Conservation (phyloP, 2,329 filamentous ascomycete genomes). For the Aspergillus amoenus region DNA sequence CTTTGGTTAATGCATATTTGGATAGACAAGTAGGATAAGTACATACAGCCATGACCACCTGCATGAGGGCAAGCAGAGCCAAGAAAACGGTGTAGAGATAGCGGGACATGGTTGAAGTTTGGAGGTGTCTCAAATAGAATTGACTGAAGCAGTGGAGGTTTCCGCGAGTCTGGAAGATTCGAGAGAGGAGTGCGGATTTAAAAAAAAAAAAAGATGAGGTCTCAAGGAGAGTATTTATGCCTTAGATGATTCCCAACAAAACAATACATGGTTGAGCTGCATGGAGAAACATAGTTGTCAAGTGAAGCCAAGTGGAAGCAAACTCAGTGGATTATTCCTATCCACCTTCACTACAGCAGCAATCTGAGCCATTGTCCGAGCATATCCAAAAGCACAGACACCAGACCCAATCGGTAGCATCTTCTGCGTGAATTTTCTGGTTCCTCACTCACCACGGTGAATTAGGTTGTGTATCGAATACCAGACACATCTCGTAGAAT, state of each 20-base stretch:
- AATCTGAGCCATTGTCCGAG: constrained; percentile 48
- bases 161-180: neutral
- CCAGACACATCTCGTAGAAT: no score
- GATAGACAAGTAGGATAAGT: neutral
- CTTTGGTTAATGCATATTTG: neutral
- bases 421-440: no score
- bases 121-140: neutral
- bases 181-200: neutral
- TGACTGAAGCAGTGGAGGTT: neutral
- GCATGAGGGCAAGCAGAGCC: neutral
- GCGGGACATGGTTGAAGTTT: neutral
- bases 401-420: no score
- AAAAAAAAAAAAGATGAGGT: no score
- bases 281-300: no score
- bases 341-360: constrained; percentile 52
- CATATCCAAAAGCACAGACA: constrained; percentile 30
- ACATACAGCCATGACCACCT: neutral
- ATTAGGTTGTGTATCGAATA: no score
- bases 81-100: neutral
- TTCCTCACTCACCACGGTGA: no score
- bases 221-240: no score
- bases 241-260: no score
- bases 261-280: no score
- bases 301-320: constrained; percentile 39
- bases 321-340: constrained; percentile 56